Percentiles rank a stretch among this genome's conserved stretches.
Conservation (phyloP, 2,329 filamentous ascomycete species). For the Dothidotthia symphoricarpi region DNA sequence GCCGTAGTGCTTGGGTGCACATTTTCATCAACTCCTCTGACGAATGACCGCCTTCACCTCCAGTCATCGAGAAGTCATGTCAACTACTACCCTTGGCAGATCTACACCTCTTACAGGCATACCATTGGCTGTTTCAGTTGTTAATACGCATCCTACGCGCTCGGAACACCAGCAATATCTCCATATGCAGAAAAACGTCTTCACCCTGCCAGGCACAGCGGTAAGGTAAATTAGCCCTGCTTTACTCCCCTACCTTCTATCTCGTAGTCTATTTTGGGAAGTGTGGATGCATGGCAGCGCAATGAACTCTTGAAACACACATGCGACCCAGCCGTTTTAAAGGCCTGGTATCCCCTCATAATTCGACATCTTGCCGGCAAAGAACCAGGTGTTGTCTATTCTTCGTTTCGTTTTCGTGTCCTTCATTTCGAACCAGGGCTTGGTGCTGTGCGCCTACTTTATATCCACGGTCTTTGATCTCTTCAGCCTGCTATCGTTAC, state of each 20-base stretch:
- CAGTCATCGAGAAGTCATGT: too few relatives aligned
- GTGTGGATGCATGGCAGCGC: conserved; percentile 7
- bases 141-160: conserved; percentile 28
- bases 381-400: conserved; percentile 7
- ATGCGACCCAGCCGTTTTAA: conserved; percentile 38
- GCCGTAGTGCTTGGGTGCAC: conserved; percentile 23
- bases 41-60: too few relatives aligned
- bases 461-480: background rate
- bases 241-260: conserved; percentile 7
- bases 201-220: conserved; percentile 14
- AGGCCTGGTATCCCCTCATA: conserved; percentile 22
- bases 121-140: too few relatives aligned
- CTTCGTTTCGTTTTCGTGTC: conserved; percentile 11
- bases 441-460: conserved; percentile 16
- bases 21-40: background rate
- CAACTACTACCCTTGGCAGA: too few relatives aligned
- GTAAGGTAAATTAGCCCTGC: conserved; percentile 21
- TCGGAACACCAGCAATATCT: conserved; percentile 11
- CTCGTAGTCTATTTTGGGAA: conserved; percentile 17
- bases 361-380: conserved; percentile 21
- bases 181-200: conserved; percentile 7
- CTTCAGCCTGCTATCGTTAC: background rate
- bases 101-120: too few relatives aligned
- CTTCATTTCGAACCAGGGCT: conserved; percentile 21
- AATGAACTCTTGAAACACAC: conserved; percentile 26